These are phyloP conservation scores for Striga asiatica DNA, from an alignment of 257 asterid species.

Conservation along the genomic window DNA sequence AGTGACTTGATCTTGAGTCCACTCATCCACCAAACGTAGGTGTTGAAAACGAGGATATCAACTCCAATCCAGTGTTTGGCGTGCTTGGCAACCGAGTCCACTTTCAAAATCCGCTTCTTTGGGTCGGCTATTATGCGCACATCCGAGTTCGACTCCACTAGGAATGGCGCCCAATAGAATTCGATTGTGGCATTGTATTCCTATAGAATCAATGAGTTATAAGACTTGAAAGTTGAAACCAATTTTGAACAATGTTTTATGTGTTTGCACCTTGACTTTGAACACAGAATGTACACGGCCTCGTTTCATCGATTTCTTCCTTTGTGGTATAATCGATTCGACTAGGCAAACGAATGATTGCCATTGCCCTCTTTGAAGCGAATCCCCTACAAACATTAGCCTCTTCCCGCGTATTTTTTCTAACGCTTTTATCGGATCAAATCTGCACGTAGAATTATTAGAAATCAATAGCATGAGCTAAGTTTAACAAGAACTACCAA, in stretches of 20 bases:
- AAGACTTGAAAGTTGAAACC: no score
- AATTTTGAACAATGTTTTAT: background rate
- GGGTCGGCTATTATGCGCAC: slow-evolving; percentile 46
- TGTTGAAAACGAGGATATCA: slow-evolving; percentile 74
- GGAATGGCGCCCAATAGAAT: slow-evolving; percentile 88
- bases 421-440: slow-evolving; percentile 56
- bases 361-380: slow-evolving; percentile 94
- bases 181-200: slow-evolving; percentile 70
- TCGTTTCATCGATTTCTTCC: slow-evolving; percentile 54
- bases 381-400: slow-evolving; percentile 87
- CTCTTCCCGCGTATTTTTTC: slow-evolving; percentile 68
- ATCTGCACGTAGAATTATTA: no score
- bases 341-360: slow-evolving; percentile 82
- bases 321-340: slow-evolving; percentile 56
- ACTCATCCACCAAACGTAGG: slow-evolving; percentile 97
- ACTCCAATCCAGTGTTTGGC: slow-evolving; percentile 75
- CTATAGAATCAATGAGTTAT: no score
- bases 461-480: no score
- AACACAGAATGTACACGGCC: slow-evolving; percentile 50
- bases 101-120: slow-evolving; percentile 59
- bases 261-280: slow-evolving; percentile 29
- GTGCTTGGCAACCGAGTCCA: slow-evolving; percentile 79
- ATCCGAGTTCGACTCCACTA: slow-evolving; percentile 75
- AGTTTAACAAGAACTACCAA: no score
- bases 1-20: slow-evolving; percentile 67